phyloP scores from a whole-genome alignment of 2,329 filamentous ascomycete species.

The Venturia aucupariae region DNA sequence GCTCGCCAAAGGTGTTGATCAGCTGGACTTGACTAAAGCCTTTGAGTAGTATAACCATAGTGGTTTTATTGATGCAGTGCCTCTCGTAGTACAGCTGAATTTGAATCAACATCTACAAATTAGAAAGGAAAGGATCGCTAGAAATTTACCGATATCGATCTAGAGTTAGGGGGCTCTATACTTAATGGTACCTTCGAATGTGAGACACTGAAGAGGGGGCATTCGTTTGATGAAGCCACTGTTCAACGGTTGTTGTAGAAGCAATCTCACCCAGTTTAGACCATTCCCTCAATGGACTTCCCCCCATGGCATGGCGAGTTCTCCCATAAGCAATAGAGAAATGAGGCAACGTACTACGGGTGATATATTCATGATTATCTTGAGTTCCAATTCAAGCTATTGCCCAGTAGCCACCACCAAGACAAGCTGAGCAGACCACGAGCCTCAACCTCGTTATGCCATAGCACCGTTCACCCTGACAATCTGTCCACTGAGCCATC shows the following conservation, averaged over 20 bases:
- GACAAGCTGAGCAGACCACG: background rate
- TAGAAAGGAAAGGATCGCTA: too few relatives aligned
- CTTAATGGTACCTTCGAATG: too few relatives aligned
- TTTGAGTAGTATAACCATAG: background rate
- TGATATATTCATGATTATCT: background rate
- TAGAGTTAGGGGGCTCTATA: too few relatives aligned
- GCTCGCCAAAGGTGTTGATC: background rate
- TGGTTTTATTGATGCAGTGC: too few relatives aligned
- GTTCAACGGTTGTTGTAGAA: too few relatives aligned
- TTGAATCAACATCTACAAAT: too few relatives aligned
- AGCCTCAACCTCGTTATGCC: background rate
- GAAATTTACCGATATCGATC: too few relatives aligned
- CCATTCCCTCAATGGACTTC: too few relatives aligned
- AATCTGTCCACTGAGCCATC: constrained; percentile 16
- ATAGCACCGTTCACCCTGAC: constrained; percentile 15
- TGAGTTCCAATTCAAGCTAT: background rate
- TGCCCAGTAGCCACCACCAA: background rate
- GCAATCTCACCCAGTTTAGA: background rate
- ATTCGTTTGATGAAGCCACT: too few relatives aligned
- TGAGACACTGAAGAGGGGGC: too few relatives aligned
- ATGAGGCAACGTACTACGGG: background rate
- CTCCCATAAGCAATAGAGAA: background rate
- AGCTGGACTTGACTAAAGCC: background rate
- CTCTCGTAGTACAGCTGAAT: too few relatives aligned
- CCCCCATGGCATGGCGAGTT: too few relatives aligned